phyloP scores from a whole-genome alignment of 2,329 filamentous ascomycete genomes.

The Trichoderma sp. region DNA sequence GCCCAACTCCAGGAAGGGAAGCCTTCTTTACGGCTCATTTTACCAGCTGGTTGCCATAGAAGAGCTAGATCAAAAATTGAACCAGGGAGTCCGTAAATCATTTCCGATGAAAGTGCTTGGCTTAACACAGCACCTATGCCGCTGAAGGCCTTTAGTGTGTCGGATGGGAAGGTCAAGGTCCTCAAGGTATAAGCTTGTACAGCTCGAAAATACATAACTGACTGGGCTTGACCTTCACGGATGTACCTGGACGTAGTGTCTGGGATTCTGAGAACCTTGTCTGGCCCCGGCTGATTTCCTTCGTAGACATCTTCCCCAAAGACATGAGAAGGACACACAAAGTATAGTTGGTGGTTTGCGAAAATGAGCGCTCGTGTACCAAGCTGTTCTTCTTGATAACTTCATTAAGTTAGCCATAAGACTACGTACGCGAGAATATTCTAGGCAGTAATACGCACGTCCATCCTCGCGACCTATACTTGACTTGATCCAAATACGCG shows the following conservation, averaged over 20 bases:
- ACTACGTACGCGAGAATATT: neutral
- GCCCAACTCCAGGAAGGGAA: neutral
- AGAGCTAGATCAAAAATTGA: neutral
- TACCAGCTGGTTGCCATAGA: neutral
- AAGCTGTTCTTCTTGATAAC: neutral
- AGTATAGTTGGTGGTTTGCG: neutral
- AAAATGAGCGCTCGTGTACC: neutral
- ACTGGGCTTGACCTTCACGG: neutral
- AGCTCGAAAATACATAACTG: neutral
- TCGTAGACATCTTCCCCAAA: neutral
- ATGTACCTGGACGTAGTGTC: neutral
- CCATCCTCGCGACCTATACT: neutral
- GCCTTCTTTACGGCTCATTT: neutral
- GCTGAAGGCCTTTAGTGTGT: neutral
- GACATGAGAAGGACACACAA: neutral
- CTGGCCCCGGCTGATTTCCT: neutral
- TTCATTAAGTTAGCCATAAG: neutral
- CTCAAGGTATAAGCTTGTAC: neutral
- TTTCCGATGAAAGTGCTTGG: neutral
- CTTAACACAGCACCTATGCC: neutral
- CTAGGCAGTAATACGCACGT: neutral
- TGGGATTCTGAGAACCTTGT: neutral
- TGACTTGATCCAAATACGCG: neutral
- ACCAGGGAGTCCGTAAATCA: neutral
- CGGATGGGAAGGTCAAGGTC: neutral